Conservation (phyloP, 2,329 filamentous ascomycete species). For the Cylindrodendrum hubeiense region DNA sequence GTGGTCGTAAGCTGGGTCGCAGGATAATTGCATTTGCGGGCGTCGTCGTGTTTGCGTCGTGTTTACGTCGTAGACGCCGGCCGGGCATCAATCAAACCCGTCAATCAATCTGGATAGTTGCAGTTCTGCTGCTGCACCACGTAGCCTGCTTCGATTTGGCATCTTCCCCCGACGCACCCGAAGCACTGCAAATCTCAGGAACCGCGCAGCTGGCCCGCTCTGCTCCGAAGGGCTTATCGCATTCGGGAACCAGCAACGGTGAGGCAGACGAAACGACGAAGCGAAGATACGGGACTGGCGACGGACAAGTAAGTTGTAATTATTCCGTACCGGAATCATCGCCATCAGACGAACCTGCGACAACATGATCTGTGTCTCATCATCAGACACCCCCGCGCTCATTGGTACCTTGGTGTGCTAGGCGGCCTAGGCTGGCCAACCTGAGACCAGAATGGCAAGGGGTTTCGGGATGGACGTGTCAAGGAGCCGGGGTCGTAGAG, state of each 20-base stretch:
- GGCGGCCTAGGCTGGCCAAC: constrained; percentile 35
- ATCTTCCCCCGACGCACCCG: not conserved
- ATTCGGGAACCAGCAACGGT: not conserved
- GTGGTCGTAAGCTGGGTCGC: constrained; percentile 18
- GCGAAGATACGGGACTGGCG: not conserved
- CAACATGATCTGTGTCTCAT: constrained; percentile 37
- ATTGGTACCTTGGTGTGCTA: constrained; percentile 10
- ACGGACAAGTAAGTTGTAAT: constrained; percentile 20
- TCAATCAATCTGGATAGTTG: constrained; percentile 10
- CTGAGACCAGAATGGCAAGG: constrained; percentile 41
- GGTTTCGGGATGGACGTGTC: constrained; percentile 29
- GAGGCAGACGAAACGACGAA: not conserved
- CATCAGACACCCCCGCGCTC: constrained; percentile 32
- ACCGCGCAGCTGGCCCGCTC: not conserved
- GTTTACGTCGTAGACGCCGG: constrained; percentile 10
- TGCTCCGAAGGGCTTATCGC: constrained; percentile 17
- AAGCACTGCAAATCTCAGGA: constrained; percentile 8
- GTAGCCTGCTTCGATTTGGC: constrained; percentile 5
- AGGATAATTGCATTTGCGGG: constrained; percentile 16
- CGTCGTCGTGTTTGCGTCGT: constrained; percentile 8
- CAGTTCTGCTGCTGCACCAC: constrained; percentile 14
- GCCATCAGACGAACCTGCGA: constrained; percentile 42
- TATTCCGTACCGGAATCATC: constrained; percentile 24
- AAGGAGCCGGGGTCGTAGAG: constrained; percentile 26
- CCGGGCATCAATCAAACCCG: not conserved